Conservation (phyloP, 2,329 filamentous ascomycete genomes). For the Tolypocladium pustulatum region DNA sequence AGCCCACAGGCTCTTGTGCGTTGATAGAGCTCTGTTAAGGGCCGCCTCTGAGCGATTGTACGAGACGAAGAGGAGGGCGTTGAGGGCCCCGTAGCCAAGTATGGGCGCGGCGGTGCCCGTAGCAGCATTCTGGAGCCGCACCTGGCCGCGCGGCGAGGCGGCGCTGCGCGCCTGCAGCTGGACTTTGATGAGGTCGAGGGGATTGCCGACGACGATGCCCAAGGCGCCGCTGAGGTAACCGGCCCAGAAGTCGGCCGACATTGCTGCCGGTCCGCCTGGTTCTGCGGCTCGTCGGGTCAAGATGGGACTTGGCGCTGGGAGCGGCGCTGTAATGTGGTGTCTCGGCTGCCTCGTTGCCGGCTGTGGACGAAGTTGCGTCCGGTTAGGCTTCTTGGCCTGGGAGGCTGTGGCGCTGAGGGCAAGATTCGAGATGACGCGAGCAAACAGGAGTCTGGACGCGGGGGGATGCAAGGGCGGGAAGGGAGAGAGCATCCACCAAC, state of each 20-base stretch:
- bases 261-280: constrained; percentile 20
- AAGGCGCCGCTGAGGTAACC: constrained; percentile 80
- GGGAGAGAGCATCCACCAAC: background rate
- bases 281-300: background rate
- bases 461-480: background rate
- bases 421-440: background rate
- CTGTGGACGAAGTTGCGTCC: background rate
- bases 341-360: background rate
- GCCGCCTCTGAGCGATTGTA: constrained; percentile 75
- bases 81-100: constrained; percentile 81
- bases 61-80: constrained; percentile 78
- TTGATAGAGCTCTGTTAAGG: constrained; percentile 33
- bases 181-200: constrained; percentile 55
- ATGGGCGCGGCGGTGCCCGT: constrained; percentile 75
- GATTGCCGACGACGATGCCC: constrained; percentile 83
- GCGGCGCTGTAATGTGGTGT: background rate
- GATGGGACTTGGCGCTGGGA: background rate
- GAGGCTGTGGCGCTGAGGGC: background rate
- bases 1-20: constrained; percentile 43
- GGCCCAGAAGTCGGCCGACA: constrained; percentile 90
- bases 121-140: constrained; percentile 28
- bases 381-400: background rate
- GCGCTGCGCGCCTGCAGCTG: constrained; percentile 57
- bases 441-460: background rate
- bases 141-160: constrained; percentile 1